Conservation (phyloP, 1,139 yeast species). For the Martiniozyma asiatica region DNA sequence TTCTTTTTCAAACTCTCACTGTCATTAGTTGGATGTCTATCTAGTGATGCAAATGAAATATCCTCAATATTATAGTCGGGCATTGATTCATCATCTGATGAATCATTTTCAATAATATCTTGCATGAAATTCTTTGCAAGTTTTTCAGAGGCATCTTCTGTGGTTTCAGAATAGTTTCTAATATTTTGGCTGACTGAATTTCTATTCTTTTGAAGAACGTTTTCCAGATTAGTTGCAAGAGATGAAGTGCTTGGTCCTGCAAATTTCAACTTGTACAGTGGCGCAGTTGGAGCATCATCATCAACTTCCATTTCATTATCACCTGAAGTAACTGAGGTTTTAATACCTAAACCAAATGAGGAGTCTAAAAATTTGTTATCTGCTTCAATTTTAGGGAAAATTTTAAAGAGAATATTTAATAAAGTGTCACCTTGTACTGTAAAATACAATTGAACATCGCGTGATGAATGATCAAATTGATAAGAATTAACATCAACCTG, state of each 20-base stretch:
- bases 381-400: too few relatives aligned
- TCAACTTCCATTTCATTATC: neutral
- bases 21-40: neutral
- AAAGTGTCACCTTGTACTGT: too few relatives aligned
- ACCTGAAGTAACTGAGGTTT: neutral
- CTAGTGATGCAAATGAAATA: constrained; percentile 3
- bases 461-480: constrained; percentile 12
- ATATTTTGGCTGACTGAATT: too few relatives aligned
- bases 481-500: constrained; percentile 9
- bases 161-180: too few relatives aligned
- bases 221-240: too few relatives aligned
- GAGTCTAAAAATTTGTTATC: neutral
- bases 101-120: constrained; percentile 3
- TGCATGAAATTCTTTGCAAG: constrained; percentile 2
- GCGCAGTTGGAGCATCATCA: neutral
- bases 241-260: neutral
- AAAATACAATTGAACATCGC: too few relatives aligned
- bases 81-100: constrained; percentile 2
- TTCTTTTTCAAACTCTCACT: too few relatives aligned
- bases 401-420: too few relatives aligned
- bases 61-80: too few relatives aligned
- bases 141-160: constrained; percentile 1
- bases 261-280: constrained; percentile 1
- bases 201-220: too few relatives aligned
- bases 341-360: constrained; percentile 10